A percentile compares a stretch with the other conserved stretches of the same genome.
Evolutionary conservation across 2,329 filamentous ascomycete genomes (phyloP).

Genomic region (Phoma sp.): DNA sequence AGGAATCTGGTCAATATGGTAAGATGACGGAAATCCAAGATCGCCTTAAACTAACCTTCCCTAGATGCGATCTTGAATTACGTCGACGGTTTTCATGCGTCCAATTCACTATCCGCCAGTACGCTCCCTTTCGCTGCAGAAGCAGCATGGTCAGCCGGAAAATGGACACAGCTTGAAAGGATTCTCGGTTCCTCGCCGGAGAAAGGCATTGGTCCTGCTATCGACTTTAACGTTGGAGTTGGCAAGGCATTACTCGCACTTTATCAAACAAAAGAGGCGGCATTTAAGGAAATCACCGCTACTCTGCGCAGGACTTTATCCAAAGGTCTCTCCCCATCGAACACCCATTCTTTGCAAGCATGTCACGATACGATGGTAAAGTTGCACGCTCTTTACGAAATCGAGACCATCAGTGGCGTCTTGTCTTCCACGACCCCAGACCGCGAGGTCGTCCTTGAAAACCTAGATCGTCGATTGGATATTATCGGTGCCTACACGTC

Average conservation of each 20-base stretch:
- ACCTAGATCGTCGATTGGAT: constrained; percentile 79
- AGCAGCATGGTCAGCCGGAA: constrained; percentile 86
- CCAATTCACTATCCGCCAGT: constrained; percentile 40
- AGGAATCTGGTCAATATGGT: constrained; percentile 96
- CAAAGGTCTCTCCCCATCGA: constrained; percentile 74
- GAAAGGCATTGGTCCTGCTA: constrained; percentile 42
- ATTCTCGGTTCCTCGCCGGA: constrained; percentile 60
- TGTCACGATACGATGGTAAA: constrained; percentile 86
- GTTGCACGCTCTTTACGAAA: constrained; percentile 84
- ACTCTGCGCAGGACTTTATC: constrained; percentile 73
- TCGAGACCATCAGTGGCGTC: constrained; percentile 73
- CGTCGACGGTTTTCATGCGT: constrained; percentile 73
- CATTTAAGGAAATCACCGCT: constrained; percentile 65
- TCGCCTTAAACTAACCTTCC: constrained; percentile 24
- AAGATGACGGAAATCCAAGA: constrained; percentile 35
- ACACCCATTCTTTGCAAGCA: constrained; percentile 79
- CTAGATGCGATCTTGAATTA: constrained; percentile 84
- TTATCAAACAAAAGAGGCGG: constrained; percentile 56
- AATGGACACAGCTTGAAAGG: constrained; percentile 76
- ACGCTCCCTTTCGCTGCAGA: constrained; percentile 86
- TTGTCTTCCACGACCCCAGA: constrained; percentile 42
- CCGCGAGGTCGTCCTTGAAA: constrained; percentile 53
- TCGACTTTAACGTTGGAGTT: constrained; percentile 83
- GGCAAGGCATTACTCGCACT: constrained; percentile 70
- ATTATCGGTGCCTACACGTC: constrained; percentile 85